Conservation (phyloP, 108 stramenopile species). For the Licmophora abbreviata region DNA sequence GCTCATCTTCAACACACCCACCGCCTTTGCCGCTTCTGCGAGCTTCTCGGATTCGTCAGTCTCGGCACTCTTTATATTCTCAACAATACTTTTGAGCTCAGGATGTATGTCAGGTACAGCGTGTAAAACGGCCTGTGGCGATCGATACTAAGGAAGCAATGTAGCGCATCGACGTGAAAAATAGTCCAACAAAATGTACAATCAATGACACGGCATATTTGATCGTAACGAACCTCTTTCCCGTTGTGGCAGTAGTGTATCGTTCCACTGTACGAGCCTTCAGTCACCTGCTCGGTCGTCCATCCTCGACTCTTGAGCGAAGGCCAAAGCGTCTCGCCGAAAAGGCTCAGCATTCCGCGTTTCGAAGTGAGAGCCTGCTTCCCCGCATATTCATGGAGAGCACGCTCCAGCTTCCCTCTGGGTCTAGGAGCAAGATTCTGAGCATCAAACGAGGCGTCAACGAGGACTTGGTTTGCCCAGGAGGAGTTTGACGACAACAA, state of each 20-base stretch:
- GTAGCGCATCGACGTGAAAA: not conserved
- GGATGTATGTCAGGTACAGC: constrained; percentile 50
- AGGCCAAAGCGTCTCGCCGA: constrained; percentile 47
- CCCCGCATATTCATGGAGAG: constrained; percentile 7
- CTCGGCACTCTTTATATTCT: constrained; percentile 26
- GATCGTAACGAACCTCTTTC: constrained; percentile 7
- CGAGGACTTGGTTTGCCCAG: constrained; percentile 3
- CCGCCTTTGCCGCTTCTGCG: constrained; percentile 12
- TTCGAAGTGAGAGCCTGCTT: constrained; percentile 12
- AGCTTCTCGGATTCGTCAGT: constrained; percentile 12
- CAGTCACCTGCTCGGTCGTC: constrained; percentile 36
- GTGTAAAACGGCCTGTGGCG: constrained; percentile 46
- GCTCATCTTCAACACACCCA: constrained; percentile 11
- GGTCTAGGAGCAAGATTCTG: not conserved
- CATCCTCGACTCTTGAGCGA: constrained; percentile 61
- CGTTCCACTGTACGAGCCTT: constrained; percentile 19
- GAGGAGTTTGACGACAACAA: not conserved
- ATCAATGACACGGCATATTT: not conserved
- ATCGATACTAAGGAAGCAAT: constrained; percentile 16
- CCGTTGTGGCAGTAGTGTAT: constrained; percentile 19
- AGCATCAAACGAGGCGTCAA: not conserved
- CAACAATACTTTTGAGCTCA: constrained; percentile 44
- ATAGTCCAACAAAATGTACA: not conserved
- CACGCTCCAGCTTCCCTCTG: constrained; percentile 9
- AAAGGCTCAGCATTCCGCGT: constrained; percentile 3